phyloP scores from a whole-genome alignment of 192 early-diverging fungal genomes.

The Mortierella hygrophila region DNA sequence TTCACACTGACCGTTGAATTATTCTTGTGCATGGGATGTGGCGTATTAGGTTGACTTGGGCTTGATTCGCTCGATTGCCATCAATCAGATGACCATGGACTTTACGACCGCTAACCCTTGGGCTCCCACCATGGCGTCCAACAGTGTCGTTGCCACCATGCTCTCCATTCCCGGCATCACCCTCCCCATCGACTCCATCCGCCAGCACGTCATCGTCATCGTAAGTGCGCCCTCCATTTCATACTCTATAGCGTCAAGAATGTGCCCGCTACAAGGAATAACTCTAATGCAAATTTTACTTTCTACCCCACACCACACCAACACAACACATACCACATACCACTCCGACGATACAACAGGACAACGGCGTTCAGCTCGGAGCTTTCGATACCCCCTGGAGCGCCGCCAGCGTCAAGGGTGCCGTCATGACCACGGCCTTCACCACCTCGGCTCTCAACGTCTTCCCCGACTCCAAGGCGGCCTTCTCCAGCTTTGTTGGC shows the following conservation, averaged over 20 bases:
- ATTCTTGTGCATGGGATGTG: not conserved
- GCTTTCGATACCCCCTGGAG: constrained; percentile 35
- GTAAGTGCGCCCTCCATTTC: constrained; percentile 10
- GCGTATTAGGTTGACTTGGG: constrained; percentile 34
- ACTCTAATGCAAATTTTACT: not conserved
- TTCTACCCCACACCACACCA: not conserved
- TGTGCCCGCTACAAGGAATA: no score
- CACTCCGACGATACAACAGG: constrained; percentile 5
- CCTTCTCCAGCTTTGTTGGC: constrained; percentile 34
- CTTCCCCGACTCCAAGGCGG: constrained; percentile 26
- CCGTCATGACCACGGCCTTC: constrained; percentile 30
- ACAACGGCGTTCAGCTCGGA: constrained; percentile 37
- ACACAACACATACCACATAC: not conserved
- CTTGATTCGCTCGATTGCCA: constrained; percentile 54
- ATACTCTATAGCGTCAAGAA: not conserved
- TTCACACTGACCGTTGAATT: not conserved
- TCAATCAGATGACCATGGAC: constrained; percentile 62
- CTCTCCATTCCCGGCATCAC: constrained; percentile 47
- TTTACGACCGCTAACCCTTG: constrained; percentile 61
- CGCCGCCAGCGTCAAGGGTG: constrained; percentile 23
- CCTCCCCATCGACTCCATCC: constrained; percentile 33
- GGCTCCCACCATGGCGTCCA: constrained; percentile 58
- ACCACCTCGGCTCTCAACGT: constrained; percentile 31
- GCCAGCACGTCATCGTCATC: constrained; percentile 36
- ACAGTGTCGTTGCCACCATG: constrained; percentile 54